These are phyloP conservation scores for Fusarium phyllophilum DNA, from an alignment of 2,329 filamentous ascomycete genomes.

Conservation along the genomic window DNA sequence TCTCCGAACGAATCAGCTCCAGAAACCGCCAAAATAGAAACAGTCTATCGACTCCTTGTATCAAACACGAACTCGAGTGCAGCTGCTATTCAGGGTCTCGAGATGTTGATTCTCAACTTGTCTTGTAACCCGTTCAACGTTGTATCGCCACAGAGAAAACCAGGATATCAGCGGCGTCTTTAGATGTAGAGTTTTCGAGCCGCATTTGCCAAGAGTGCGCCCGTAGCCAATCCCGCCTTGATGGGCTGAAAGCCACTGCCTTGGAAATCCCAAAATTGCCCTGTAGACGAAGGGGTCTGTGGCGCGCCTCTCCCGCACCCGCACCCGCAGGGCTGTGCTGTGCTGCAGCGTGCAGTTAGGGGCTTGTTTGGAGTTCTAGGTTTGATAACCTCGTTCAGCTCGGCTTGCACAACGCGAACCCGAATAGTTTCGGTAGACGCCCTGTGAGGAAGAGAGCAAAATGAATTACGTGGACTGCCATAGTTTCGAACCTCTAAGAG, in stretches of 20 bases:
- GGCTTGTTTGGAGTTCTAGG: background rate
- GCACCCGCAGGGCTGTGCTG: too few species aligned
- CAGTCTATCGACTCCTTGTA: background rate
- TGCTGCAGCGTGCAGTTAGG: background rate
- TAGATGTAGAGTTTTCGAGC: conserved; percentile 31
- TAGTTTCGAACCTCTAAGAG: conserved; percentile 29
- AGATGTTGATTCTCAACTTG: conserved; percentile 1
- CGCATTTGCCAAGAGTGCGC: conserved; percentile 30
- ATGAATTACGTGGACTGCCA: background rate
- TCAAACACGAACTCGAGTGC: background rate
- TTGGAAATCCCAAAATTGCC: conserved; percentile 5
- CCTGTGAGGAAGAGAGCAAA: background rate
- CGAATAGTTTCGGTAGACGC: conserved; percentile 35
- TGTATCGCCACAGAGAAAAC: conserved; percentile 36
- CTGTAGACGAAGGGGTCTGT: conserved; percentile 8
- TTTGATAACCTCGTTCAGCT: background rate
- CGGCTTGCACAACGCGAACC: conserved; percentile 17
- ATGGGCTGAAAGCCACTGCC: conserved; percentile 22
- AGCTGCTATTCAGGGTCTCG: background rate
- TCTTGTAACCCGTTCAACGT: conserved; percentile 18
- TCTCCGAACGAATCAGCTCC: conserved; percentile 12
- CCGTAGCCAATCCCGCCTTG: conserved; percentile 30
- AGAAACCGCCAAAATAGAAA: conserved; percentile 23
- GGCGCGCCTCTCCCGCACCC: conserved; percentile 27
- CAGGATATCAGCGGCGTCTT: conserved; percentile 4